Conservation (phyloP, 192 early-diverging fungal species). For the Rhizoclosmatium globosum region DNA sequence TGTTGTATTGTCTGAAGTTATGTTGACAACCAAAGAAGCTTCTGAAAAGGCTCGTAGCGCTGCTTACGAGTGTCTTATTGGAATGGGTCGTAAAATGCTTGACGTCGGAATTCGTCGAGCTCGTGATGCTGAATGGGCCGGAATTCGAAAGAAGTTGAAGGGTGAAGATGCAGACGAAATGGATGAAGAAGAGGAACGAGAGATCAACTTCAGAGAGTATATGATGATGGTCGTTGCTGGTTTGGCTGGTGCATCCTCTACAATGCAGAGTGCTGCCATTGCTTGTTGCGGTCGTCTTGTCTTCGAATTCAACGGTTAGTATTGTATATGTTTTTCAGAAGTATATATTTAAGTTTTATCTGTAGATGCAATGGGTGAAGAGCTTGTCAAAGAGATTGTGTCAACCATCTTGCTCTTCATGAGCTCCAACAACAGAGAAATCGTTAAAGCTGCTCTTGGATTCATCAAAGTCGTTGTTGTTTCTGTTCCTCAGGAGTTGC, state of each 20-base stretch:
- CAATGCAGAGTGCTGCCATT: constrained; percentile 93
- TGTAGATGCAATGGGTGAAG: constrained; percentile 67
- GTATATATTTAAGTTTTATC: neutral
- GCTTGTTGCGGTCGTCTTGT: constrained; percentile 83
- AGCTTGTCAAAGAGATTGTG: constrained; percentile 78
- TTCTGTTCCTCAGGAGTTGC: constrained; percentile 71
- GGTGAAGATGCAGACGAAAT: constrained; percentile 31
- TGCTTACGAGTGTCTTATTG: constrained; percentile 85
- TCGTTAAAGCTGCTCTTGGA: constrained; percentile 89
- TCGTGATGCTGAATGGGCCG: constrained; percentile 39
- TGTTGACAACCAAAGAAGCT: constrained; percentile 91
- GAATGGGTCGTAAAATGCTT: constrained; percentile 91
- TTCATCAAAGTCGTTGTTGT: constrained; percentile 94
- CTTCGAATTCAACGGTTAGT: constrained; percentile 84
- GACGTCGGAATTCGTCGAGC: constrained; percentile 15
- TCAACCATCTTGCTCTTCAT: constrained; percentile 84
- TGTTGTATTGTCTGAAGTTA: constrained; percentile 86
- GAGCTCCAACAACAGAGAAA: constrained; percentile 83
- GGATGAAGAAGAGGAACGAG: constrained; percentile 44
- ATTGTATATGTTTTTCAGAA: neutral
- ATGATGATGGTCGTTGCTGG: constrained; percentile 95
- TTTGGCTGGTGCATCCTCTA: constrained; percentile 86
- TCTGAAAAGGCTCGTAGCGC: constrained; percentile 85
- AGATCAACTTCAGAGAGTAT: constrained; percentile 69
- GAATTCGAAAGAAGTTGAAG: constrained; percentile 2